Evolutionary conservation across 495 filamentous ascomycete species (phyloP), one percentile per base, ranked within the genome.

Genomic region (Hypoxylon intermedium): DNA sequence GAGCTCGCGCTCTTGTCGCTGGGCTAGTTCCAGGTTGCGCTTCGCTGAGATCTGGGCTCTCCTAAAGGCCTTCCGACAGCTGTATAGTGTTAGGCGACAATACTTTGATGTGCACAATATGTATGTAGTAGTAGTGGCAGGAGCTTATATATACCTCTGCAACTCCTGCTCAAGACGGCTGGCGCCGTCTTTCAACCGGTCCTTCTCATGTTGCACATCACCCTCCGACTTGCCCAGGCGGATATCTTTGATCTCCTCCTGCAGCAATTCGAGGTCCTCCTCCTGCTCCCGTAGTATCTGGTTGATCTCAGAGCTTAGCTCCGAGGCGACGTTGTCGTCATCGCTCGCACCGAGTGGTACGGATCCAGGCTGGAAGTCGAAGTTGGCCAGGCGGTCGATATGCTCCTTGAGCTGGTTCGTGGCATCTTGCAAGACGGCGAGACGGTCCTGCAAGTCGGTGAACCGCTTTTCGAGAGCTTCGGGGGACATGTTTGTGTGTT

Each of bases 41-140:
- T 91, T 93, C 19, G 94, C 92, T 46, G 85, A 77, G 51, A 96
- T 79, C 66, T 96, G 91, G 20, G 93, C 93, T 68, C 83, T 88
- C 55, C 94, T 89, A 73, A 94, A 98, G 40, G 88, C 83, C 19
- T 75, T 77, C 49, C 90, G 85, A 34, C 85, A 87, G 52, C 91
- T 94, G 34, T 45, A n/a, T n/a, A n/a, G n/a, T n/a, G n/a, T n/a
- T n/a, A n/a, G n/a, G n/a, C n/a, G n/a, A n/a, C n/a, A n/a, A n/a
- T n/a, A n/a, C n/a, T n/a, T n/a, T n/a, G n/a, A n/a, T n/a, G n/a
- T n/a, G n/a, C n/a, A n/a, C n/a, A n/a, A n/a, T n/a, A n/a, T n/a
- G n/a, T n/a, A n/a, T n/a, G n/a, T n/a, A n/a, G n/a, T n/a, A n/a
- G n/a, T n/a, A n/a, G n/a, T n/a, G n/a, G n/a, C n/a, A n/a, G n/a